Evolutionary conservation across 345 rosid genomes (phyloP), one percentile per base, ranked within the genome.

Genomic region (Populus euphratica): DNA sequence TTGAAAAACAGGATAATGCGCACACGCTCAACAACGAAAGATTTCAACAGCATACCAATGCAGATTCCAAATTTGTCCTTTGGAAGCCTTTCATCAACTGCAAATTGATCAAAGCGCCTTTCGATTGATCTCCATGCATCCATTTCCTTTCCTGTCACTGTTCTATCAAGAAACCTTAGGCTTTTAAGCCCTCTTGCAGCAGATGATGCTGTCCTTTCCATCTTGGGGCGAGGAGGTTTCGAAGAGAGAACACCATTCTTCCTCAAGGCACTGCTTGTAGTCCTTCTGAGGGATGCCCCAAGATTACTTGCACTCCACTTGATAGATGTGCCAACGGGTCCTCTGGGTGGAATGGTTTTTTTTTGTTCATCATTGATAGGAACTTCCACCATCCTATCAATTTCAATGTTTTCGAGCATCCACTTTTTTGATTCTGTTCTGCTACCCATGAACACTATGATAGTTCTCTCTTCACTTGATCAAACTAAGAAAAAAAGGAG

Each of bases 61-160:
- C 95, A 91, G 43, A 85, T 78, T 31, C 98, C 99, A 18, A 93
- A 96, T 73, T 93, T 90, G 18, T 93, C 97, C 72, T 78, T 84
- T 0, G 83, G 70, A 54, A 96, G 87, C 82, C 74, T 89, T 21
- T 88, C 97, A 39, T 85, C 82, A 61, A 87, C 85, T 0, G 96
- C 86, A 67, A 84, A 86, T 80, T 92, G 97, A 68, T 87, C 69
- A 76, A 96, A 96, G 21, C 95, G 89, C 72, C 76, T 88, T 81
- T 93, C 99, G 25, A 89, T 91, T 9, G 97, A 83, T 83, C 81
- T 87, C 99, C 99, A 92, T 3, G 93, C 94, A 75, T 96, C 97
- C 23, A 49, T 73, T 73, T 96, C 98, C 68, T 88, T 88, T 70
- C 99, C 97, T 0, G 96, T 88, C 23, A 83, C 77, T 2, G 94